Base-by-base conservation (phyloP, 768 basidiomycete genomes). In the Mycena amicta region DNA sequence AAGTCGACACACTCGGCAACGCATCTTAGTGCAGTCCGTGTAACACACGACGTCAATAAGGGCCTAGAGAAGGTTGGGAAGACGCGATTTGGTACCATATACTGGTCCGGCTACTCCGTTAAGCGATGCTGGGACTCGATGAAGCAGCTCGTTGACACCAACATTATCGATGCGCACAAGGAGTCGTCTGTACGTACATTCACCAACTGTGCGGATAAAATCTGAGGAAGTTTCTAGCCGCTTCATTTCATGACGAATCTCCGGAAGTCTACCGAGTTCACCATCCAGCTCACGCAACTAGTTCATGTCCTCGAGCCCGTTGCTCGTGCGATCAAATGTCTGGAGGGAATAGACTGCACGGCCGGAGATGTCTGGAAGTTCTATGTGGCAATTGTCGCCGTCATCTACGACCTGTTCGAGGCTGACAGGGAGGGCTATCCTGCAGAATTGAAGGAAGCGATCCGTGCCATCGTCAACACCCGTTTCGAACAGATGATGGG, bases 341-440 rank as follows among this genome's bases (percentile, higher is more conserved):
- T 72, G 3, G 69, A 72, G 33, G 61, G 61, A 0, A 55, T 61
- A 0, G 45, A 66, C 25, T 53, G 59, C 2, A 70, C 67, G 15
- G 61, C 57, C 12, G 66, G 64, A 13, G 64, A 68, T 27, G 52
- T 71, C 3, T 72, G 59, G 39, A 55, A 68, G 2, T 70, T 69
- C 37, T 70, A 66, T 58, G 54, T 72, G 5, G 70, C 66, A 5
- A 63, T 61, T 4, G 53, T 45, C 4, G 39, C 64, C 8, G 50
- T 55, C 43, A 25, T 54, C 13, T 40, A 47, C 22, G 46, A 60
- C 23, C 49, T 66, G 3, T 53, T 68, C 33, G 18, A 18, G 0
- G 46, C 49, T 29, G 55, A 65, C 27, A 5, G n/a, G 12, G 50
- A 45, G 13, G 22, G 30, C 2, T 26, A 66, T 41, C 47, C 27